phyloP scores from a whole-genome alignment of 331 rosid genomes.

The Dryas integrifolia region DNA sequence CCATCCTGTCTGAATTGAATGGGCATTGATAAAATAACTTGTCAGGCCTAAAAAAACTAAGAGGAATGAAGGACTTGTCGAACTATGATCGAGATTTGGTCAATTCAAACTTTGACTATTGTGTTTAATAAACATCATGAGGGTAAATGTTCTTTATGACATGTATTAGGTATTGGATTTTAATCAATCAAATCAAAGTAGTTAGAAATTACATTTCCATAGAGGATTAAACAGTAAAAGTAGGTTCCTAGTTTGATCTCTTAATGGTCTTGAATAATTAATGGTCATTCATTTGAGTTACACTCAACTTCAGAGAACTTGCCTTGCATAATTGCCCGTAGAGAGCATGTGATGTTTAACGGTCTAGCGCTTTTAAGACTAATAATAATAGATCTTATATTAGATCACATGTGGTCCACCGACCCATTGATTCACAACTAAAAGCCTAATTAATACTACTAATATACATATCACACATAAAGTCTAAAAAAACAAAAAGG shows the following conservation, averaged over 20 bases:
- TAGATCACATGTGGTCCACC: slow-evolving; percentile 1
- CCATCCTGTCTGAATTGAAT: slow-evolving; percentile 2
- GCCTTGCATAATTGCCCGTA: background rate
- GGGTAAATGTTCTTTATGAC: no score
- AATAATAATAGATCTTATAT: background rate
- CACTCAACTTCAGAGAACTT: no score
- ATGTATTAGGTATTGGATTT: no score
- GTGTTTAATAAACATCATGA: no score
- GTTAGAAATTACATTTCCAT: background rate
- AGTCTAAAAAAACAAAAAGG: background rate
- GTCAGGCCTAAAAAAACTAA: no score
- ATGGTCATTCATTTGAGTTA: no score
- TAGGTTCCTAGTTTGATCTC: background rate
- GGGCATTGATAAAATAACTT: background rate
- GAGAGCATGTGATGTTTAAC: background rate
- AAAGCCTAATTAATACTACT: background rate
- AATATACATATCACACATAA: background rate
- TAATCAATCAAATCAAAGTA: background rate
- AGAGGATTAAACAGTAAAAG: background rate
- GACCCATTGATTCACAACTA: background rate
- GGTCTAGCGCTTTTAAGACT: background rate
- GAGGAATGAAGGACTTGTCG: background rate
- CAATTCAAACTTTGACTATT: background rate
- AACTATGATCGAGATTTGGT: background rate
- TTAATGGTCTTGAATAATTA: no score